Evolutionary conservation across 352 stramenopile species (phyloP), one percentile per base, ranked within the genome.

Genomic region (Pythium insidiosum): DNA sequence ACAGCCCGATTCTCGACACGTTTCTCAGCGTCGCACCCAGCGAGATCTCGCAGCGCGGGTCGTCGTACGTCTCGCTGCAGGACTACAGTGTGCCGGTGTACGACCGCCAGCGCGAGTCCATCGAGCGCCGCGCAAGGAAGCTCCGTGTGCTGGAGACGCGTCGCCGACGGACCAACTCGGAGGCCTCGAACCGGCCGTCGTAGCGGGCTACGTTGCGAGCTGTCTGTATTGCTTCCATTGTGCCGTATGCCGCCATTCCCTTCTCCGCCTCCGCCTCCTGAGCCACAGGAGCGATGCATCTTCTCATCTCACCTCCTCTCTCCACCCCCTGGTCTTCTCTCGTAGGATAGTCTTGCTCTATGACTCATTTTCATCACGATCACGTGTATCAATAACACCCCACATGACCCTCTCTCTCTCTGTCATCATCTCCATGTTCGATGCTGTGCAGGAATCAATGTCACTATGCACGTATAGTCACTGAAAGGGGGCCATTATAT

Each of bases 81-180:
- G 28, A 79, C 29, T 79, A 79, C 43, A 87, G 76, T 39, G 76
- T 92, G 21, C 79, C 80, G 0, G 75, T 87, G 26, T 70, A 84
- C 20, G 75, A 88, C 43, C 70, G 59, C 18, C 66, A 90, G 50
- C 71, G 78, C 11, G 78, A 90, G 54, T 87, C 73, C 10, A 80
- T 89, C 43, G 77, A 88, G 51, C 70, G 78, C 38, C 73, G 73
- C 16, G 73, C 86, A 54, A 64, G 75, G 40, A 89, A 85, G 61
- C 63, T 79, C 55, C 65, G 69, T 19, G 60, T 87, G 46, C 68
- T 89, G 16, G 64, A 89, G 59, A 68, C 58, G 20, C 71, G 73
- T 24, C 71, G 69, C 36, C 51, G 76, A 47, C 70, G 76, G 23
- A 61, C 55, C 15, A 55, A 54, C 20, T 63, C 55, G 11, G 55